phyloP scores from a whole-genome alignment of 768 basidiomycete species.

The Rhodotorula diobovata region DNA sequence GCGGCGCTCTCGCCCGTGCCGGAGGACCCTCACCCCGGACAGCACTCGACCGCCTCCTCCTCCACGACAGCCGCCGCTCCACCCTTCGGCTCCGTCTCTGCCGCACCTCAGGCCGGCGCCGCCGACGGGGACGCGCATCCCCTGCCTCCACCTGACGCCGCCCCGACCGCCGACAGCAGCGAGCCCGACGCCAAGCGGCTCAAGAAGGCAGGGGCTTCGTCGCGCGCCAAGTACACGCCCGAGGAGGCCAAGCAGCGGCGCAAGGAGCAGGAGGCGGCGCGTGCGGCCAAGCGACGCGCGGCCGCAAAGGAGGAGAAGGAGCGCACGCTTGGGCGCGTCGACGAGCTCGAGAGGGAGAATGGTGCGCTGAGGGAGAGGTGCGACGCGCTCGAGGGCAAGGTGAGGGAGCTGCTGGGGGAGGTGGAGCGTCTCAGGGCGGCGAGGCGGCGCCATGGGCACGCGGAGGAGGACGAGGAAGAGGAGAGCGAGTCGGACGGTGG shows the following conservation, averaged over 20 bases:
- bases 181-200: not conserved
- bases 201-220: not conserved
- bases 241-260: conserved; percentile 16
- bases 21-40: not conserved
- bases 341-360: conserved; percentile 1
- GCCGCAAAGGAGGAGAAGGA: not conserved
- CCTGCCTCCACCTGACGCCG: not conserved
- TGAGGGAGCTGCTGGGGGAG: not conserved
- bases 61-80: not conserved
- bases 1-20: conserved; percentile 1
- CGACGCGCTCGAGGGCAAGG: not conserved
- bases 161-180: not conserved
- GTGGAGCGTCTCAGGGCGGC: not conserved
- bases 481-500: conserved; percentile 8
- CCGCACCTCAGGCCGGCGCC: not conserved
- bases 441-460: too few relatives aligned
- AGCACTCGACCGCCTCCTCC: not conserved
- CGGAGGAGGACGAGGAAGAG: not conserved
- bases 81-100: not conserved
- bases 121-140: not conserved
- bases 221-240: conserved; percentile 16
- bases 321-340: not conserved
- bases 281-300: not conserved
- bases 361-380: not conserved
- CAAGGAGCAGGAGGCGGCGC: conserved; percentile 2